Base-by-base conservation (phyloP, 768 basidiomycete species). In the Mycena rosella region DNA sequence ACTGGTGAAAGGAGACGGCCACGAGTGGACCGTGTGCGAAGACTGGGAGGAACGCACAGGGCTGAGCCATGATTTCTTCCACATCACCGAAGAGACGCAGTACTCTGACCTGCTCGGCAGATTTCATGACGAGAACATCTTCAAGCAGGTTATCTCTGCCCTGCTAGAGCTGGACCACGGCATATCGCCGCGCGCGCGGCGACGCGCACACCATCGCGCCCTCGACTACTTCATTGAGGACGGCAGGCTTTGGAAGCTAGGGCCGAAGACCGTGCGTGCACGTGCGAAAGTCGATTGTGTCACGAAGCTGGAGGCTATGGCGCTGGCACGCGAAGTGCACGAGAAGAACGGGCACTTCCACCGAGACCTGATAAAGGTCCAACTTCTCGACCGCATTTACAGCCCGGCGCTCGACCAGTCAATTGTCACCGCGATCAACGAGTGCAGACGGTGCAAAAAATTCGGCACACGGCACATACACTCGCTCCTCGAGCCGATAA, bases 291-390 rank as follows among this genome's bases (percentile, higher is more conserved):
- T 70, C 29, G 79, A 80, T 48, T 81, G 79, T 29, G 54, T 80
- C 0, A 70, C 76, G 1, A 69, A 69, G 63, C 57, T 30, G 40
- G 79, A 80, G 53, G 76, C 77, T 2, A 42, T 51, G 3, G 69
- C 40, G 40, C 29, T 74, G 30, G 78, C 78, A 5, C 20, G 63
- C 40, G 27, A 65, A 0, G 36, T 60, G n/a, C 77, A 80, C 38
- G 20, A 47, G 30, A 24, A 70, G 2, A 60, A 70, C 1, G 80
- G 80, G 1, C 82, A 83, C 61, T 82, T 76, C 68, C 73, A 75
- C 9, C 55, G 78, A 11, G 81, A 83, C 65, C 13, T 55, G 7
- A 72, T 82, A 64, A 82, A 82, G 53, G 69, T 71, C 0, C 51
- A 45, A 1, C 61, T 83, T 0, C 30, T 76, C 26, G 78, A 80